Base-by-base conservation (phyloP, 2,329 filamentous ascomycete genomes). In the Delphinella strobiligena region DNA sequence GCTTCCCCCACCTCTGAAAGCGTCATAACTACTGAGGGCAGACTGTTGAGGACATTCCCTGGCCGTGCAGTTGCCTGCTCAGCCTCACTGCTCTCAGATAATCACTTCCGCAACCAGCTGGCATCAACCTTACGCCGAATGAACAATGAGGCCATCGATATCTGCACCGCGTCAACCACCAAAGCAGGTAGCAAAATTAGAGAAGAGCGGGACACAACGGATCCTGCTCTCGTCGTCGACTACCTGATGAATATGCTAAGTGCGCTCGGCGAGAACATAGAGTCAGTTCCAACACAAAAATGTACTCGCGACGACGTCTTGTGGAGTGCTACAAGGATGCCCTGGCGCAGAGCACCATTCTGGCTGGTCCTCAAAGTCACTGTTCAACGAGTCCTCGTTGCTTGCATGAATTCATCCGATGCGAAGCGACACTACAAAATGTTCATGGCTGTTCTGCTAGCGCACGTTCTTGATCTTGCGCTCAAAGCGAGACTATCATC, bases 331-430 rank as follows among this genome's bases (percentile, higher is more conserved):
- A 45, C 65, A 0, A 54, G 64, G 1, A 51, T 62, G 0, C 78
- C 78, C 0, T 84, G 79, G 78, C 64, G 79, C 14, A 61, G 80
- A 29, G 69, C 68, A 2, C 67, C 79, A 0, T 66, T 72, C 37
- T 84, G 77, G 71, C 66, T 84, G 0, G 59, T 76, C 0, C 53
- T 82, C 4, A 71, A 77, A 0, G 75, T 83, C 2, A 62, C 66
- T 0, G 48, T 74, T 2, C 67, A 76, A 36, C 65, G 76, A 0
- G 61, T 69, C 5, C 59, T 82, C 8, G 0, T 63, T 58, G 18
- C 45, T 60, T 1, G 16, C 50, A 0, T 14, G 12, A 19, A 1
- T 1, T 1, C 30, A 12, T 2, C 2, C 4, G 15, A 34, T 9
- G 39, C 34, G 9, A 19, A 5, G 2, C 2, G 34, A 8, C 3